phyloP scores from a whole-genome alignment of 2,329 filamentous ascomycete species.

The Aspergillus versicolor region DNA sequence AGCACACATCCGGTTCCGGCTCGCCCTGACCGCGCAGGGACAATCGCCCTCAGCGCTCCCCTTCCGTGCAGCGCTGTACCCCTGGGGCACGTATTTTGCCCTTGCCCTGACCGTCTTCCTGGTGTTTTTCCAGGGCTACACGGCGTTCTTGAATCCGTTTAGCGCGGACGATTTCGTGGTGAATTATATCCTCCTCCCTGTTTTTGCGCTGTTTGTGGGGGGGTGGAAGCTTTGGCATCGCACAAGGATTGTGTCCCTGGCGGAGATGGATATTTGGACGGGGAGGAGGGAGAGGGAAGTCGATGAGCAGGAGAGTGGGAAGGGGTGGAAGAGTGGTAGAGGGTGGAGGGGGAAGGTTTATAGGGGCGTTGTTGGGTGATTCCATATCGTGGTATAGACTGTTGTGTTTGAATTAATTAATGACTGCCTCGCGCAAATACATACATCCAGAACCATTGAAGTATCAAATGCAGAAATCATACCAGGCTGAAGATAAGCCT shows the following conservation, averaged over 20 bases:
- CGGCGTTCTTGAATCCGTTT: conserved; percentile 52
- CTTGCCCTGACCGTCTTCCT: conserved; percentile 50
- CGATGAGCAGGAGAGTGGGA: conserved; percentile 10
- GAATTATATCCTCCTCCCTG: conserved; percentile 55
- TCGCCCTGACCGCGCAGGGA: conserved; percentile 37
- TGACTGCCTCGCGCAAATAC: too few relatives aligned
- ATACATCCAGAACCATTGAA: too few relatives aligned
- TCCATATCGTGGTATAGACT: neutral
- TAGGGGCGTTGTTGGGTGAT: conserved; percentile 26
- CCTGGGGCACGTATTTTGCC: conserved; percentile 51
- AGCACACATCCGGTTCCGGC: conserved; percentile 44
- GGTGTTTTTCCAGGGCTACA: conserved; percentile 55
- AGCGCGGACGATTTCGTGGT: conserved; percentile 53
- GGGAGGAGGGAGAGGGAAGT: conserved; percentile 28
- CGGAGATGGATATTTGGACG: conserved; percentile 43
- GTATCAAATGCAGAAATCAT: too few relatives aligned
- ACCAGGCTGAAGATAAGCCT: too few relatives aligned
- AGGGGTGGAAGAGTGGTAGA: conserved; percentile 1
- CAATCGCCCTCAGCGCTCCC: conserved; percentile 45
- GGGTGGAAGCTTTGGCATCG: conserved; percentile 48
- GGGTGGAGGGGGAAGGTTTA: conserved; percentile 7
- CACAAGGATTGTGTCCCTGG: conserved; percentile 34
- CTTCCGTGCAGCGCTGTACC: conserved; percentile 50
- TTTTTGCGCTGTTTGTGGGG: conserved; percentile 49
- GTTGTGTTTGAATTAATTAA: too few relatives aligned